These are phyloP conservation scores for Psilocybe sp. DNA, from an alignment of 768 basidiomycete genomes.

Conservation along the genomic window DNA sequence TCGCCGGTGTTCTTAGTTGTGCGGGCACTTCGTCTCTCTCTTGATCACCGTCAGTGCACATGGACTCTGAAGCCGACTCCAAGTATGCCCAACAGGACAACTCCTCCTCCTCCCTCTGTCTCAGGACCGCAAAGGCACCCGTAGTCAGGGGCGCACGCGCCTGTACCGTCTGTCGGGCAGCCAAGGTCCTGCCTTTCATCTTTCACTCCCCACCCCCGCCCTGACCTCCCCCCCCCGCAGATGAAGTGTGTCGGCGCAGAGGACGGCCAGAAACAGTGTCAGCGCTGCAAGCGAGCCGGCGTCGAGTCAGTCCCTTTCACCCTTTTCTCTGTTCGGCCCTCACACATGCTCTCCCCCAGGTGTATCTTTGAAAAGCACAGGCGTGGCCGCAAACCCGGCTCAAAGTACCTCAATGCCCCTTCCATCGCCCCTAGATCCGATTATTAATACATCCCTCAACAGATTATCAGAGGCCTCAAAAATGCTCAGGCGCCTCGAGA, in stretches of 20 bases:
- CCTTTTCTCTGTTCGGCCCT: conserved; percentile 8
- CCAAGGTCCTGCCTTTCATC: conserved; percentile 54
- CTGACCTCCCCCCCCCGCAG: conserved; percentile 35
- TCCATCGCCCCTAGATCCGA: conserved; percentile 8
- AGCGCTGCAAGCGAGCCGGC: conserved; percentile 80
- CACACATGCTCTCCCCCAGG: conserved; percentile 32
- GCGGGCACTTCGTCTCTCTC: too few relatives aligned
- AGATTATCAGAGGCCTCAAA: conserved; percentile 88
- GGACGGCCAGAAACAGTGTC: conserved; percentile 77
- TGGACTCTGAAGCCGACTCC: conserved; percentile 29
- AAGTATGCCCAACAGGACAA: conserved; percentile 27
- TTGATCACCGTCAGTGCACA: conserved; percentile 14
- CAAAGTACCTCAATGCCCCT: conserved; percentile 56
- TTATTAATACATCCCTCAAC: conserved; percentile 6
- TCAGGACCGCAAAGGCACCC: conserved; percentile 33
- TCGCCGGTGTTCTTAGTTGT: conserved; percentile 1
- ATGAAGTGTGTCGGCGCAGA: conserved; percentile 93
- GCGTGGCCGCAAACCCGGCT: conserved; percentile 84
- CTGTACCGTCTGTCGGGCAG: conserved; percentile 82
- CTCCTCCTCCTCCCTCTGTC: conserved; percentile 4
- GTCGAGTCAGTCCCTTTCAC: conserved; percentile 52
- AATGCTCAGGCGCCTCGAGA: conserved; percentile 84
- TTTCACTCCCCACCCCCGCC: conserved; percentile 14
- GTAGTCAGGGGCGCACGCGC: conserved; percentile 59
- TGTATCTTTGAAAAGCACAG: conserved; percentile 89